Evolutionary conservation across 768 basidiomycete genomes (phyloP), one percentile per base, ranked within the genome.

Genomic region (Psilocybe azurescens): DNA sequence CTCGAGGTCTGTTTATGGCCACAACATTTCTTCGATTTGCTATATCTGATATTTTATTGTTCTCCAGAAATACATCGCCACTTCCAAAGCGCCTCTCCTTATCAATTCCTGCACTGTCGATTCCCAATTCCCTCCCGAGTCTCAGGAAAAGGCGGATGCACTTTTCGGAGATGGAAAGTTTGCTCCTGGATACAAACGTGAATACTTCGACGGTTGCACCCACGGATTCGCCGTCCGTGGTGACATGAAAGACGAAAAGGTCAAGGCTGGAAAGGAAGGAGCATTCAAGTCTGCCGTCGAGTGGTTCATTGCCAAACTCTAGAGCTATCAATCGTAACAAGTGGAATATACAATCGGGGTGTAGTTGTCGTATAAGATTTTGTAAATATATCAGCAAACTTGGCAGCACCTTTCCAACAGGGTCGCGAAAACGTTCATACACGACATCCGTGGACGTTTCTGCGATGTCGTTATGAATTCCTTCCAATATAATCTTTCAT

Each of bases 101-200:
- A 87, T 90, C 75, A 90, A 90, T 78, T 85, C 83, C 47, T 89
- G 89, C 74, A 78, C 81, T 29, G 46, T 70, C 30, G 88, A 90
- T 70, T 2, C 38, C 4, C 72, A 73, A 67, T 91, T 89, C 79
- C 83, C 86, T 5, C 50, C 41, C 1, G 81, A 82, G 44, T 54
- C 77, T 3, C 80, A 83, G 58, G 72, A 68, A 1, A 62, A 76
- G 53, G 85, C 86, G 1, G 86, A 87, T 56, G 68, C 75, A 53
- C 76, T 89, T 44, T 70, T 89, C 11, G 83, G 79, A 0, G 74
- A 74, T 13, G 77, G 77, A 0, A 79, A 81, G 53, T 83, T 79
- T 61, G 76, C 74, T 2, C 78, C 77, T 0, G 81, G 86, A 0
- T 88, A 88, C 68, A 81, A 77, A 70, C 75, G 81, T 29, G 76